Conservation (phyloP, 1,139 yeast genomes). For the Zhuliangozyma parablackwelliae region DNA sequence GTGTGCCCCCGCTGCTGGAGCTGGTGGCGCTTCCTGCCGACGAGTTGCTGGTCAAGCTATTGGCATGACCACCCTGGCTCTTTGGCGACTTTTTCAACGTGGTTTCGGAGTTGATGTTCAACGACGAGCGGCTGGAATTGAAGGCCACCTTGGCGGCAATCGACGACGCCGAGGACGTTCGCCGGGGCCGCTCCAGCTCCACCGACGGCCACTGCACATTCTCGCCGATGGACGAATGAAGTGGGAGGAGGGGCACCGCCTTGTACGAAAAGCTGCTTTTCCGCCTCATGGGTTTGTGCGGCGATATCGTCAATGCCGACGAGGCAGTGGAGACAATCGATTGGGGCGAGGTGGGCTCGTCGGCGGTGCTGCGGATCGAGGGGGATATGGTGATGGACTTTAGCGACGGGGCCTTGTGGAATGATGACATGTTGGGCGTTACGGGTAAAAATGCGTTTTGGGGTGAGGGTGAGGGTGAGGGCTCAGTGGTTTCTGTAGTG, state of each 20-base stretch:
- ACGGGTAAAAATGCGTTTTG: constrained; percentile 8
- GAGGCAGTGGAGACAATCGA: constrained; percentile 13
- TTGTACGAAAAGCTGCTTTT: constrained; percentile 10
- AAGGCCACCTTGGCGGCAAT: constrained; percentile 31
- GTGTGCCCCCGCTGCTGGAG: constrained; percentile 3
- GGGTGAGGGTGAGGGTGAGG: too few relatives aligned
- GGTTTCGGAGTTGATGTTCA: neutral
- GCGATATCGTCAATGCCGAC: constrained; percentile 8
- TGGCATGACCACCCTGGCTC: constrained; percentile 3
- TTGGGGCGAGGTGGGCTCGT: constrained; percentile 16
- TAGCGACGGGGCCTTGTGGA: constrained; percentile 28
- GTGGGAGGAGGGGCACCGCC: constrained; percentile 6
- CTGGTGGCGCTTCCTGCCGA: constrained; percentile 7
- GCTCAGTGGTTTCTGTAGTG: too few relatives aligned
- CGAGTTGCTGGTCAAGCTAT: constrained; percentile 6
- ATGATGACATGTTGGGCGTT: constrained; percentile 10
- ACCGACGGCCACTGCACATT: constrained; percentile 12
- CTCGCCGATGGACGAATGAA: constrained; percentile 6
- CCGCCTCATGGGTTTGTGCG: constrained; percentile 3
- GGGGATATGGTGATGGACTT: constrained; percentile 41
- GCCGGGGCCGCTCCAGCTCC: constrained; percentile 2
- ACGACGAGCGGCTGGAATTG: constrained; percentile 17
- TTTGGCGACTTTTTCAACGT: neutral
- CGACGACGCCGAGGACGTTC: constrained; percentile 22
- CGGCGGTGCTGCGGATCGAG: constrained; percentile 17